These are phyloP conservation scores for Pezicula radicicola DNA, from an alignment of 2,329 filamentous ascomycete genomes.

Conservation along the genomic window DNA sequence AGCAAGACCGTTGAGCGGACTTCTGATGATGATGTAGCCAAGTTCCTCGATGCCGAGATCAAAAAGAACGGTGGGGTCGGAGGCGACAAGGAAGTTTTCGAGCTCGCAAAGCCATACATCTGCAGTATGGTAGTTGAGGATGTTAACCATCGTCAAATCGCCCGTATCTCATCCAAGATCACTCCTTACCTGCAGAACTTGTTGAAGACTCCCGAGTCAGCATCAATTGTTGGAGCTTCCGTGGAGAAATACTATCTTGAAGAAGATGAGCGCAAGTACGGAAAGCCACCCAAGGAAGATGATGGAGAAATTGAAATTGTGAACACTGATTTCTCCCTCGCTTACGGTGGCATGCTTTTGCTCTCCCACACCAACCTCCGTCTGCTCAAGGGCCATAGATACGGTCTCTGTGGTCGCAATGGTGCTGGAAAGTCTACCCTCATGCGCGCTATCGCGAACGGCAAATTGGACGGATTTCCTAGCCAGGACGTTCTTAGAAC, in stretches of 20 bases:
- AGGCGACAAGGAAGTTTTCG: slow-evolving; percentile 62
- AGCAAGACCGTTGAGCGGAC: slow-evolving; percentile 58
- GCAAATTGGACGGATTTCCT: slow-evolving; percentile 96
- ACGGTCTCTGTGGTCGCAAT: slow-evolving; percentile 95
- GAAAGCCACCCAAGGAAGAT: slow-evolving; percentile 80
- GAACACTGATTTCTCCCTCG: slow-evolving; percentile 95
- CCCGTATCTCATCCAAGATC: slow-evolving; percentile 67
- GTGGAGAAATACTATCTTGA: slow-evolving; percentile 77
- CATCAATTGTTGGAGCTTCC: slow-evolving; percentile 63
- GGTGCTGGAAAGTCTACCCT: slow-evolving; percentile 98
- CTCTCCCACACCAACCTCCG: slow-evolving; percentile 94
- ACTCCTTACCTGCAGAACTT: slow-evolving; percentile 74
- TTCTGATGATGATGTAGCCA: slow-evolving; percentile 69
- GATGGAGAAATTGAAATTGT: slow-evolving; percentile 95
- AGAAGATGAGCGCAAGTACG: slow-evolving; percentile 85
- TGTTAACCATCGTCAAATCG: slow-evolving; percentile 76
- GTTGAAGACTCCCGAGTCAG: slow-evolving; percentile 57
- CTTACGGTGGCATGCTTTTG: slow-evolving; percentile 95
- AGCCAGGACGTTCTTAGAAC: slow-evolving; percentile 88
- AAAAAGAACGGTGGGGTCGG: slow-evolving; percentile 64
- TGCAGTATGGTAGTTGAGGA: slow-evolving; percentile 83
- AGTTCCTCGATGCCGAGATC: slow-evolving; percentile 72
- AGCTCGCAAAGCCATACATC: slow-evolving; percentile 69
- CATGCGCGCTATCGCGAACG: slow-evolving; percentile 93
- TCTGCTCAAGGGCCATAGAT: slow-evolving; percentile 92